Evolutionary conservation across 768 basidiomycete species (phyloP), one percentile per base, ranked within the genome.

Genomic region (Trametes cubensis): DNA sequence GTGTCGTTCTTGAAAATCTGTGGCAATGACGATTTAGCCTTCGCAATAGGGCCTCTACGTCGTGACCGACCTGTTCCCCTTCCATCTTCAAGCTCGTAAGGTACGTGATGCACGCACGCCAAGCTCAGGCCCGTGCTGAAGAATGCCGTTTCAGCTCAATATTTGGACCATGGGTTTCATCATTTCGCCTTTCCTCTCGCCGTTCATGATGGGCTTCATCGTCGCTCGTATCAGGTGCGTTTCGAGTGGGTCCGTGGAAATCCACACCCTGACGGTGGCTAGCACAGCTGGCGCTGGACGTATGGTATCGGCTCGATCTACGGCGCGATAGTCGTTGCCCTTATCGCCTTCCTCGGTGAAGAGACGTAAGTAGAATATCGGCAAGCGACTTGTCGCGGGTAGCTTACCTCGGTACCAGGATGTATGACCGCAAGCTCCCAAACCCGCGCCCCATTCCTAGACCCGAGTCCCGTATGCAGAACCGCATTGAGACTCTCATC

Each of bases 101-200:
- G 83, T 85, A 44, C 56, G 74, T 66, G 11, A 56, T 30, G 60
- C 28, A 28, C 11, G 30, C 11, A 23, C 46, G 6, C 23, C 25
- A 3, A 50, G 30, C 34, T 4, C 17, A 8, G 11, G 10, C 13
- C 10, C 4, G 17, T 42, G 5, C 11, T 56, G 39, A 48, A 34
- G 21, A 30, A 45, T 18, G 15, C 18, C 11, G 10, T 25, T 20
- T 15, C 25, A 87, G 85, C 78, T 89, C 39, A 87, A 86, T 65
- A 73, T 85, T 52, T 88, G 87, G 88, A 88, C 87, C 3, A 84
- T 89, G 81, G 88, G 86, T 0, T 87, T 89, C 74, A 81, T 89
- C 67, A 71, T 87, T 26, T 85, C 85, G 15, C 85, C 83, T 11
- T 85, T 85, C 76, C 67, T 84, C 11, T 86, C 85, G 2, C 88